Percentiles rank a stretch among this genome's conserved stretches.
Conservation (phyloP, 495 filamentous ascomycete genomes). For the Aspergillus sparsus region DNA sequence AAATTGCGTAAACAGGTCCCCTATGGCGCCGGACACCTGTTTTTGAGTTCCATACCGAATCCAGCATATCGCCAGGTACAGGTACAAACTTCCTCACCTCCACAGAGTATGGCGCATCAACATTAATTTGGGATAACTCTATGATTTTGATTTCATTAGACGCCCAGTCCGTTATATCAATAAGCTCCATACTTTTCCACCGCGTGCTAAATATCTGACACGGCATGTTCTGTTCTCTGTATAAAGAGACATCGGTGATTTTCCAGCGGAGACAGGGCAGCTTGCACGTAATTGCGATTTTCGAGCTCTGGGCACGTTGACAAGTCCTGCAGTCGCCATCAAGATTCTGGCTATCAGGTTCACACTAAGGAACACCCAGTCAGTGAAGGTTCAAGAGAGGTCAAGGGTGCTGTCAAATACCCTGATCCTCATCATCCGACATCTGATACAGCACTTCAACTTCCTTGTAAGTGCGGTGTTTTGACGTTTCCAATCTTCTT, state of each 20-base stretch:
- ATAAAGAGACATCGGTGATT: slow-evolving; percentile 18
- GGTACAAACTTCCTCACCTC: slow-evolving; percentile 15
- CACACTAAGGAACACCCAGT: slow-evolving; percentile 8
- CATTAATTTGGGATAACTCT: slow-evolving; percentile 12
- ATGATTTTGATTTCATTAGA: slow-evolving; percentile 15
- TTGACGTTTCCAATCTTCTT: slow-evolving; percentile 17
- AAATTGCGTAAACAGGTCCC: slow-evolving; percentile 14
- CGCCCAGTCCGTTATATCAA: slow-evolving; percentile 20
- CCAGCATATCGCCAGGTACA: slow-evolving; percentile 16
- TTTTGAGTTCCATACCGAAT: slow-evolving; percentile 11
- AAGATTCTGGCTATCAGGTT: slow-evolving; percentile 12
- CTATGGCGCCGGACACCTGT: slow-evolving; percentile 6
- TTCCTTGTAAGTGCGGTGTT: slow-evolving; percentile 19
- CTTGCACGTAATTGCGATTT: slow-evolving; percentile 8
- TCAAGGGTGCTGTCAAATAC: background rate
- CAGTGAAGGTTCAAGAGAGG: background rate
- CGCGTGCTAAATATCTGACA: slow-evolving; percentile 19
- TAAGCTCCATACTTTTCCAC: slow-evolving; percentile 18
- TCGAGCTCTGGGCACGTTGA: slow-evolving; percentile 20
- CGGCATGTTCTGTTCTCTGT: slow-evolving; percentile 19
- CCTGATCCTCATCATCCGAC: slow-evolving; percentile 21
- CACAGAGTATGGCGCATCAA: slow-evolving; percentile 16
- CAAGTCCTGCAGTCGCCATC: slow-evolving; percentile 16
- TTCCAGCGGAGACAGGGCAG: slow-evolving; percentile 17
- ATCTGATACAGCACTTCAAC: slow-evolving; percentile 17